phyloP scores from a whole-genome alignment of 441 rosid genomes.

The Populus hybrid region DNA sequence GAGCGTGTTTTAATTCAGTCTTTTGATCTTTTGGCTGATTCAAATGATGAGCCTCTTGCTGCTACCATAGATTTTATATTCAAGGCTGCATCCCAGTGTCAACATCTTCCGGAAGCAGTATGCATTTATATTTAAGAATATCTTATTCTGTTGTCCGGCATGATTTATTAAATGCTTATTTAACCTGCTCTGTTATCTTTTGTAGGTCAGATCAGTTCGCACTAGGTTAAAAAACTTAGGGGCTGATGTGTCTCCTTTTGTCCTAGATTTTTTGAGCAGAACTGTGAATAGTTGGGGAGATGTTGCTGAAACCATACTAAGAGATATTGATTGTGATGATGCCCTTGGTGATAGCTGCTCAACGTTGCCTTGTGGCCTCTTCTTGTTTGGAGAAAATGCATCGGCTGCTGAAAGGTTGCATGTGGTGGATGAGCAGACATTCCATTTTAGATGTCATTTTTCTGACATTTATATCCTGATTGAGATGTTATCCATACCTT shows the following conservation, averaged over 20 bases:
- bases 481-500: constrained; percentile 90
- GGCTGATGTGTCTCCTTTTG: constrained; percentile 71
- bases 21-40: constrained; percentile 64
- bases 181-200: constrained; percentile 21
- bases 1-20: constrained; percentile 71
- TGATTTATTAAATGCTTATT: constrained; percentile 13
- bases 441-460: constrained; percentile 50
- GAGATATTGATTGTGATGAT: constrained; percentile 77
- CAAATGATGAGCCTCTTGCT: constrained; percentile 76
- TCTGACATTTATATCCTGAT: constrained; percentile 85
- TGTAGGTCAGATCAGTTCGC: constrained; percentile 89
- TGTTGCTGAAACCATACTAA: constrained; percentile 76
- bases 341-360: constrained; percentile 54
- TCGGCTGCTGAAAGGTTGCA: constrained; percentile 49
- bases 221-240: constrained; percentile 79
- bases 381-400: constrained; percentile 71
- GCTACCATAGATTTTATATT: constrained; percentile 83
- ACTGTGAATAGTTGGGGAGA: constrained; percentile 91
- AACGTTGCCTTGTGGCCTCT: constrained; percentile 46
- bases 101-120: constrained; percentile 95
- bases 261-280: constrained; percentile 83
- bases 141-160: not conserved
- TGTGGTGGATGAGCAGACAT: constrained; percentile 52
- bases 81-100: constrained; percentile 91
- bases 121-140: constrained; percentile 24